A percentile compares a stretch with the other conserved stretches of the same genome.
Conservation (phyloP, 345 rosid genomes). For the Salix koriyanagi region DNA sequence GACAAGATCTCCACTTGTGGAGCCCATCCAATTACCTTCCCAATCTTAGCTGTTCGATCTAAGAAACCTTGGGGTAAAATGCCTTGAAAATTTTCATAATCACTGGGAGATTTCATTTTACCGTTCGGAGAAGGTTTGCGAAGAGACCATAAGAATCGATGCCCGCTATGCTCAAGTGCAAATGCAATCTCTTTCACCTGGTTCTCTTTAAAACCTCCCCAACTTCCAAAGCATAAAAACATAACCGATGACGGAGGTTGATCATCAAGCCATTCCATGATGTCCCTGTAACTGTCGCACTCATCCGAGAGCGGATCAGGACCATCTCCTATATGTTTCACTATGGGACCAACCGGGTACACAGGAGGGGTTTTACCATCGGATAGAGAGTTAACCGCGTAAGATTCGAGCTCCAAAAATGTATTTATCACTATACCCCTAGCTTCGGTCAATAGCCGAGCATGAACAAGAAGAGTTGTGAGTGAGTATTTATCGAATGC, state of each 20-base stretch:
- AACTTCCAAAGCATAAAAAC: slow-evolving; percentile 21
- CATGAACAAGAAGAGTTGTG: background rate
- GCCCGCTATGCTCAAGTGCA: slow-evolving; percentile 9
- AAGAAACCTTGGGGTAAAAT: slow-evolving; percentile 1
- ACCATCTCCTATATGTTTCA: background rate
- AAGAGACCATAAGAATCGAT: slow-evolving; percentile 19
- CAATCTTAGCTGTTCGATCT: background rate
- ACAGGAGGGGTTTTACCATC: background rate
- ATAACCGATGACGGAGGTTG: slow-evolving; percentile 13
- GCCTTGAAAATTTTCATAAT: background rate
- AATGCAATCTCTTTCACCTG: slow-evolving; percentile 16
- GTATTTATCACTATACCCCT: slow-evolving; percentile 15
- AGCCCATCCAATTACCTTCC: slow-evolving; percentile 14
- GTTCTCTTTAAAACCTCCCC: slow-evolving; percentile 5
- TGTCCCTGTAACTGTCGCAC: background rate
- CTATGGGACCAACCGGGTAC: slow-evolving; percentile 4
- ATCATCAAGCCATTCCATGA: slow-evolving; percentile 18
- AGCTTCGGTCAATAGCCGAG: background rate
- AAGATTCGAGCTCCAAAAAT: background rate
- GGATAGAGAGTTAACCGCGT: background rate
- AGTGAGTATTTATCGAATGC: background rate
- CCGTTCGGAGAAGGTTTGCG: background rate
- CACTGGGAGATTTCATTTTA: background rate
- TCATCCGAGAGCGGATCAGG: background rate
- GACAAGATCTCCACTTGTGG: background rate